Percentiles rank a stretch among this genome's conserved stretches.
These are phyloP conservation scores for Penicillium sp. DNA, from an alignment of 2,329 filamentous ascomycete genomes.

Conservation along the genomic window DNA sequence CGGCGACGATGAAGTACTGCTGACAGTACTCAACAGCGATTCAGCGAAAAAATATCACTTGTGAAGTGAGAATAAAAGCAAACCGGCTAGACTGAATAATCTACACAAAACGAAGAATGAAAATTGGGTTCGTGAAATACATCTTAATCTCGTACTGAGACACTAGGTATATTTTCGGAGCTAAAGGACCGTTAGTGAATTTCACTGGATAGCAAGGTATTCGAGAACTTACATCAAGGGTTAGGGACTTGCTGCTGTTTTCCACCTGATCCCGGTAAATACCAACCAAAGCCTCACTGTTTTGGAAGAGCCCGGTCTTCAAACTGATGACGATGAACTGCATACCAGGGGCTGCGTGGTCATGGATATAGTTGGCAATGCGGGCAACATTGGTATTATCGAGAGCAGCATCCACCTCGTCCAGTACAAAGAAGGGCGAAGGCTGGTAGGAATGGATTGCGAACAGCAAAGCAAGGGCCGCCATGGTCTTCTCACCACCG, in stretches of 20 bases:
- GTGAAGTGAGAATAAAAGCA: slow-evolving; percentile 3
- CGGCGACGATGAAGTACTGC: neutral
- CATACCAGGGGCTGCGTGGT: slow-evolving; percentile 95
- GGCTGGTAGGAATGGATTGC: slow-evolving; percentile 97
- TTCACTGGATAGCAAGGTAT: neutral
- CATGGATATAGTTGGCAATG: slow-evolving; percentile 93
- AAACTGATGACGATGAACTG: slow-evolving; percentile 98
- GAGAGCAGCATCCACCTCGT: slow-evolving; percentile 97
- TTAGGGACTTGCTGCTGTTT: slow-evolving; percentile 89
- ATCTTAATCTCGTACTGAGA: slow-evolving; percentile 3
- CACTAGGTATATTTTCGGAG: slow-evolving; percentile 41
- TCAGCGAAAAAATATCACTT: neutral
- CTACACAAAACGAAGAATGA: slow-evolving; percentile 25
- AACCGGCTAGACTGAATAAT: slow-evolving; percentile 20
- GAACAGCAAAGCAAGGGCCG: slow-evolving; percentile 91
- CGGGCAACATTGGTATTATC: slow-evolving; percentile 97
- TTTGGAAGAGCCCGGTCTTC: slow-evolving; percentile 94
- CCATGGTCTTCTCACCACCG: slow-evolving; percentile 98
- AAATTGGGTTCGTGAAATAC: slow-evolving; percentile 19
- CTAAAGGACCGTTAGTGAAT: slow-evolving; percentile 19
- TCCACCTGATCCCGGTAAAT: slow-evolving; percentile 94
- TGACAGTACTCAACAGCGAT: neutral
- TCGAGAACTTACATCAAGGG: slow-evolving; percentile 79
- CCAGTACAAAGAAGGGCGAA: slow-evolving; percentile 94
- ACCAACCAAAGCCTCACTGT: slow-evolving; percentile 92